These are phyloP conservation scores for Stephanodiscus triporus DNA, from an alignment of 108 stramenopile species.

Conservation along the genomic window DNA sequence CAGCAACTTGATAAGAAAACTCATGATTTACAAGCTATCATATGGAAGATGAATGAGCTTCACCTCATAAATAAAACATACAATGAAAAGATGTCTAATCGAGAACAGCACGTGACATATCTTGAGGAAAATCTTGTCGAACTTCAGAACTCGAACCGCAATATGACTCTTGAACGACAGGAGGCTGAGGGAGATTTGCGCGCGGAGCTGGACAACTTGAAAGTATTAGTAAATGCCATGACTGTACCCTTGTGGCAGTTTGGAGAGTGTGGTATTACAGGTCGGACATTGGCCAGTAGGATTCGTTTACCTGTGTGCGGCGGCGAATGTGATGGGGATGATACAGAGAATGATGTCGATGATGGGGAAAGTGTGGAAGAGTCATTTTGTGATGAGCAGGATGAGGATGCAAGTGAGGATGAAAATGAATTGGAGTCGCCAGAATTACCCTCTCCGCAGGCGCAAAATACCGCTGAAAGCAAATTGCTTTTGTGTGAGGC, in stretches of 20 bases:
- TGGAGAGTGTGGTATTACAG: conserved; percentile 60
- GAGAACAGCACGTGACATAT: conserved; percentile 83
- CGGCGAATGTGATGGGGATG: conserved; percentile 20
- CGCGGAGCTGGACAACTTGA: conserved; percentile 62
- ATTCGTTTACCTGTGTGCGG: conserved; percentile 41
- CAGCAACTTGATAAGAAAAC: conserved; percentile 78
- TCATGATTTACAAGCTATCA: conserved; percentile 76
- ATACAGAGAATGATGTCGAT: conserved; percentile 32
- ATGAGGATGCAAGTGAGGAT: conserved; percentile 38
- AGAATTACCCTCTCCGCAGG: conserved; percentile 13
- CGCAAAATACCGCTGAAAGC: conserved; percentile 29
- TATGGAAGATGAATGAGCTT: conserved; percentile 91
- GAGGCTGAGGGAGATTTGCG: conserved; percentile 63
- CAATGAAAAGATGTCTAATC: conserved; percentile 70
- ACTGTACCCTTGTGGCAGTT: conserved; percentile 81
- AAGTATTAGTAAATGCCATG: conserved; percentile 71
- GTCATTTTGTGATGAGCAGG: conserved; percentile 40
- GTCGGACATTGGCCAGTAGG: conserved; percentile 46
- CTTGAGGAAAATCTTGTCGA: conserved; percentile 80
- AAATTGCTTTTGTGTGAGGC: conserved; percentile 51
- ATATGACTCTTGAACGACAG: conserved; percentile 61
- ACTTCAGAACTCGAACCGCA: conserved; percentile 69
- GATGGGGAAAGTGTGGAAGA: conserved; percentile 38
- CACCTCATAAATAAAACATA: conserved; percentile 88
- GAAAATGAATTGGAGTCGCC: conserved; percentile 12